These are phyloP conservation scores for Roridomyces roridus DNA, from an alignment of 768 basidiomycete genomes.

Conservation along the genomic window DNA sequence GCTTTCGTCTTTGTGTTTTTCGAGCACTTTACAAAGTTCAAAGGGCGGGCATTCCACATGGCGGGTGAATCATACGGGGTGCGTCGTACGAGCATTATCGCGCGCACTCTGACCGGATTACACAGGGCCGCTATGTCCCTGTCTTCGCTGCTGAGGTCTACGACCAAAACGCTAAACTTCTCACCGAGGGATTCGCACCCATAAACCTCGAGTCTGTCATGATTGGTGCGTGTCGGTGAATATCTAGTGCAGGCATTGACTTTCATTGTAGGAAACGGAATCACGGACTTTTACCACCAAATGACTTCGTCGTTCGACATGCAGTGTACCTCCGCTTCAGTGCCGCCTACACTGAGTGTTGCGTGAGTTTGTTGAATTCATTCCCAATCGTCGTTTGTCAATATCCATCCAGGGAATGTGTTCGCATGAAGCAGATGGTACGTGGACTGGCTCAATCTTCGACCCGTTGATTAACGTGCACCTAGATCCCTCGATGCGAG, in stretches of 20 bases:
- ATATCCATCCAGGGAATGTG: constrained; percentile 39
- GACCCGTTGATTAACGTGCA: constrained; percentile 41
- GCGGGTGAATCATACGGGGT: constrained; percentile 61
- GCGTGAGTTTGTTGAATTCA: constrained; percentile 28
- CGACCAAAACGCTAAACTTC: constrained; percentile 49
- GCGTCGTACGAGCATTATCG: too few relatives aligned
- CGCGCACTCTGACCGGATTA: too few relatives aligned
- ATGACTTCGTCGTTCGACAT: constrained; percentile 50
- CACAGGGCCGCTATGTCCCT: constrained; percentile 57
- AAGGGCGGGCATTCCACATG: constrained; percentile 53
- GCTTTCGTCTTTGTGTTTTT: constrained; percentile 63
- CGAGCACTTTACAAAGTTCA: constrained; percentile 57
- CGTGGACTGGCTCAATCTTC: constrained; percentile 30
- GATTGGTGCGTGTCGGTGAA: constrained; percentile 42
- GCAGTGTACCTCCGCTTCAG: constrained; percentile 49
- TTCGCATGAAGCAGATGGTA: constrained; percentile 51
- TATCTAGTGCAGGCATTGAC: too few relatives aligned
- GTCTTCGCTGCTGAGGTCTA: constrained; percentile 54
- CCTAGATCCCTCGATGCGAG: constrained; percentile 72
- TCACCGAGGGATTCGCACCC: constrained; percentile 50
- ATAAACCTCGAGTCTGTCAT: constrained; percentile 57
- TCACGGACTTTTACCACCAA: constrained; percentile 47
- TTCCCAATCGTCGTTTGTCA: not conserved
- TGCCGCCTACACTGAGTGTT: constrained; percentile 44
- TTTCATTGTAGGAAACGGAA: constrained; percentile 53